Evolutionary conservation across 2,329 filamentous ascomycete species (phyloP).

Genomic region (Beauveria australis): DNA sequence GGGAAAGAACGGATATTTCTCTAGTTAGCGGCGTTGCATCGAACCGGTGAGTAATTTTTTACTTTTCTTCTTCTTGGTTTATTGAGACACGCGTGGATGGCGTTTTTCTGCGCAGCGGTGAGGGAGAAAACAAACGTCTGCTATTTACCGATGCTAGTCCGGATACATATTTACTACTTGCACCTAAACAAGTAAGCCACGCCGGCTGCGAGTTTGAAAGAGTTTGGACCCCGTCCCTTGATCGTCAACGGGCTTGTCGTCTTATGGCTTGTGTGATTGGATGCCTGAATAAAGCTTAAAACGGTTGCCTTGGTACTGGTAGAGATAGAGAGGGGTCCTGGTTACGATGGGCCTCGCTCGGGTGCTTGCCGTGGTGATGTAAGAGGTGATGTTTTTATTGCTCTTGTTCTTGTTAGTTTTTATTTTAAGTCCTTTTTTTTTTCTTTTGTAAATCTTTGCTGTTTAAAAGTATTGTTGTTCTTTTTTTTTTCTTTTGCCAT

Average conservation of each 20-base stretch:
- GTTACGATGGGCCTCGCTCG: not conserved
- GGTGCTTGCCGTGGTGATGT: not conserved
- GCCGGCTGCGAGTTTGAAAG: not conserved
- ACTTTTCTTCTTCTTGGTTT: too few relatives aligned
- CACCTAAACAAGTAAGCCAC: too few relatives aligned
- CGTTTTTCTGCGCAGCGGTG: too few relatives aligned
- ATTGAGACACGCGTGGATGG: too few relatives aligned
- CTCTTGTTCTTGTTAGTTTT: too few relatives aligned
- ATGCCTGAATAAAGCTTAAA: not conserved
- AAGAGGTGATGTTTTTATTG: not conserved
- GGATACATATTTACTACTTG: too few relatives aligned
- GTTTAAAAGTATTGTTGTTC: not conserved
- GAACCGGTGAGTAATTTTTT: too few relatives aligned
- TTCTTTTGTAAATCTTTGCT: too few relatives aligned
- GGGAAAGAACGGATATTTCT: not conserved
- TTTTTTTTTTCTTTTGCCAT: too few relatives aligned
- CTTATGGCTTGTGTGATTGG: not conserved
- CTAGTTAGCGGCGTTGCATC: too few relatives aligned
- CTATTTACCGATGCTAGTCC: too few relatives aligned
- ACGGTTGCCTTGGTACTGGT: not conserved
- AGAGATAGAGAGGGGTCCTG: not conserved
- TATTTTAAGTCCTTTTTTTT: not conserved
- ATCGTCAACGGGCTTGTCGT: not conserved
- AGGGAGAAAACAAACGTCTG: too few relatives aligned
- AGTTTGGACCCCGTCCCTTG: not conserved